Evolutionary conservation across 192 early-diverging fungal genomes (phyloP).

Genomic region (Backusella tuberculispora): DNA sequence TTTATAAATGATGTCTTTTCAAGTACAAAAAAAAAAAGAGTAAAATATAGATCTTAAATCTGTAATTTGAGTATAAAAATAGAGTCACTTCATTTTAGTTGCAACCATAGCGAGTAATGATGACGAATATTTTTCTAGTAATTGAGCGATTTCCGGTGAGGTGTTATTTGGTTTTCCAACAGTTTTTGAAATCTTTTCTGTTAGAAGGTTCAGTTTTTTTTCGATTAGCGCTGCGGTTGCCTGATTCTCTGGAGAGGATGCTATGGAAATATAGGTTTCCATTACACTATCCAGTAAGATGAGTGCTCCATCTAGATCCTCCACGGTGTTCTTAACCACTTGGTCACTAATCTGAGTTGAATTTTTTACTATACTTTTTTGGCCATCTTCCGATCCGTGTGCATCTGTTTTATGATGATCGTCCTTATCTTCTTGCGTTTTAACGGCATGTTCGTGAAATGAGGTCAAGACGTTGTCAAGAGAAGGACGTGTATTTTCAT

Average conservation of each 20-base stretch:
- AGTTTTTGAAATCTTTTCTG: slow-evolving; percentile 15
- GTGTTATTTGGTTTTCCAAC: neutral
- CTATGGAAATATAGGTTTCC: slow-evolving; percentile 6
- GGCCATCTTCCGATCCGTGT: no score
- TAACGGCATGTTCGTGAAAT: slow-evolving; percentile 1
- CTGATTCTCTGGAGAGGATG: neutral
- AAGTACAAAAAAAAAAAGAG: neutral
- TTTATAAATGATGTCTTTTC: neutral
- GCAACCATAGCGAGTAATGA: slow-evolving; percentile 6
- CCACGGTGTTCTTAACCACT: neutral
- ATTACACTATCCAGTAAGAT: slow-evolving; percentile 10
- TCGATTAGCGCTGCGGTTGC: neutral
- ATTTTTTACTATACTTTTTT: neutral
- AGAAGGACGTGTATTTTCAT: slow-evolving; percentile 2
- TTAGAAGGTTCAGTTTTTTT: neutral
- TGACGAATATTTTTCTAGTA: slow-evolving; percentile 19
- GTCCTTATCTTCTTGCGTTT: neutral
- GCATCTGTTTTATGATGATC: neutral
- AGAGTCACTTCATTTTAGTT: slow-evolving; percentile 4
- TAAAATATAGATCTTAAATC: neutral
- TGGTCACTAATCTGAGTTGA: neutral
- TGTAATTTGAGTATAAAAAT: neutral
- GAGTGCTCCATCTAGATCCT: slow-evolving; percentile 7
- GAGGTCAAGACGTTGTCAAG: slow-evolving; percentile 8
- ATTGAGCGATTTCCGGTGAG: slow-evolving; percentile 11